These are phyloP conservation scores for Ceratocystis huliohia DNA, from an alignment of 2,329 filamentous ascomycete genomes.

Conservation along the genomic window DNA sequence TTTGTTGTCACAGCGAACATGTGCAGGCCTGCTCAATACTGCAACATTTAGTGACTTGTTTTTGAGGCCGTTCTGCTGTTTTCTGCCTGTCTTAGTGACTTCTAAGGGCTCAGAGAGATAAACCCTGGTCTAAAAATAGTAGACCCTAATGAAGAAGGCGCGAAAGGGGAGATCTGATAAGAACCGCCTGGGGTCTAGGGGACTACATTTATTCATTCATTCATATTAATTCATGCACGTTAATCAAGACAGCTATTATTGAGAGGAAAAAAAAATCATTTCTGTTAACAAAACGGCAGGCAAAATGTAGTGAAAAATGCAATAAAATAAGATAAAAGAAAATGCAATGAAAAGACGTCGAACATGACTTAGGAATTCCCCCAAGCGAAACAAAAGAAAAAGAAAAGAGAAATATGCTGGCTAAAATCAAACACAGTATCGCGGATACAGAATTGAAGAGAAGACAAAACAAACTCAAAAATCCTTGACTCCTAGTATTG, in stretches of 20 bases:
- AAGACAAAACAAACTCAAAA: neutral
- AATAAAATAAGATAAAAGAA: neutral
- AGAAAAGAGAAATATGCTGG: neutral
- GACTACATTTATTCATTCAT: too few relatives aligned
- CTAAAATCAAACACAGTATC: conserved; percentile 9
- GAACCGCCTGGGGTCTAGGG: neutral
- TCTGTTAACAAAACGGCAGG: neutral
- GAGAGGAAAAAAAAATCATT: neutral
- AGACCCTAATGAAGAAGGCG: neutral
- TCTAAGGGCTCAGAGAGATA: neutral
- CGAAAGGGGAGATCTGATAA: neutral
- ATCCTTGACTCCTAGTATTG: neutral
- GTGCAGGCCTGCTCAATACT: too few relatives aligned
- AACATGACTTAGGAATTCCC: neutral
- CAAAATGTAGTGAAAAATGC: neutral
- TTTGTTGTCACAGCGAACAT: too few relatives aligned
- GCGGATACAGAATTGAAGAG: conserved; percentile 5
- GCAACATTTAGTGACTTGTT: neutral
- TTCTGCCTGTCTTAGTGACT: too few relatives aligned
- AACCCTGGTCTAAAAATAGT: neutral
- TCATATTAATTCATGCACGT: neutral
- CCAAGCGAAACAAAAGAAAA: neutral
- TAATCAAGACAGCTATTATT: neutral
- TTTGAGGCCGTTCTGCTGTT: neutral
- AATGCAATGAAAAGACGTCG: neutral